These are phyloP conservation scores for Ceraceosorus bombacis DNA, from an alignment of 1,284 basidiomycete species.

Conservation along the genomic window DNA sequence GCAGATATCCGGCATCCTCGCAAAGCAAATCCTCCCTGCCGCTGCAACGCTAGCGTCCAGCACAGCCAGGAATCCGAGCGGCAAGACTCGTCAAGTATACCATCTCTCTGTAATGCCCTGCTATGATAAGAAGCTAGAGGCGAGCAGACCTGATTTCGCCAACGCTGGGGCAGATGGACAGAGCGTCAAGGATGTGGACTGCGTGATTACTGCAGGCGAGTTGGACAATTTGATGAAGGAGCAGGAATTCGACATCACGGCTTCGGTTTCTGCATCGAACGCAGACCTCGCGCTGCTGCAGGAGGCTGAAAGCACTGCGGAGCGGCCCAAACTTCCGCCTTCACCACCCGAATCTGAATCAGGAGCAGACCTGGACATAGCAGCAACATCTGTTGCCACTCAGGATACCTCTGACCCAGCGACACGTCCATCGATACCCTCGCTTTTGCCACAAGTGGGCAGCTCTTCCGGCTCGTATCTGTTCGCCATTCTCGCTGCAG, in stretches of 20 bases:
- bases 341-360: no score
- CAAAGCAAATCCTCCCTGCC: conserved; percentile 61
- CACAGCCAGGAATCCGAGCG: not conserved
- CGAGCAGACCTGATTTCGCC: conserved; percentile 58
- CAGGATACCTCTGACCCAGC: no score
- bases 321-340: not conserved
- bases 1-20: conserved; percentile 84
- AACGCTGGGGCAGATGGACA: conserved; percentile 19
- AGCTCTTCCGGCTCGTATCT: conserved; percentile 91
- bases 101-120: conserved; percentile 98
- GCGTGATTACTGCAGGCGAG: conserved; percentile 94
- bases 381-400: no score
- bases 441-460: conserved; percentile 51
- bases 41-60: not conserved
- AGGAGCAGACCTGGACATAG: no score
- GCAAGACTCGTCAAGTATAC: conserved; percentile 52
- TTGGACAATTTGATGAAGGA: conserved; percentile 77
- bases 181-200: conserved; percentile 77
- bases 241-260: conserved; percentile 68
- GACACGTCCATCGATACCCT: not conserved
- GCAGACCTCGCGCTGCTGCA: conserved; percentile 17
- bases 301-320: not conserved
- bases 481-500: conserved; percentile 52
- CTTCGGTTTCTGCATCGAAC: not conserved
- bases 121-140: conserved; percentile 99